These are phyloP conservation scores for Cercospora janseana DNA, from an alignment of 2,329 filamentous ascomycete genomes.

Conservation along the genomic window DNA sequence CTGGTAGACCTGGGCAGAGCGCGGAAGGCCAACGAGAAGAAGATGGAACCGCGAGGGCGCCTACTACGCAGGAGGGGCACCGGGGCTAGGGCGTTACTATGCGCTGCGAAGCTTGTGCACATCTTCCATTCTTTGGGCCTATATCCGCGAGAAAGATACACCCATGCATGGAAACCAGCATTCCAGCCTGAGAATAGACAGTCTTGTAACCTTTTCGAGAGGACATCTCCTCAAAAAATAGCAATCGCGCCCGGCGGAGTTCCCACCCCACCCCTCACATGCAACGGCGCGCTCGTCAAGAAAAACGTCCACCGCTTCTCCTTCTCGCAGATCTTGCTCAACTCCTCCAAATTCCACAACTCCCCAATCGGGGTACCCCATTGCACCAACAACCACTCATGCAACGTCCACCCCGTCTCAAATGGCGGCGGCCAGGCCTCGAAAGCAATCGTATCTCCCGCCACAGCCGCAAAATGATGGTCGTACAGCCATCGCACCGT, in stretches of 20 bases:
- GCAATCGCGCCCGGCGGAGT: slow-evolving; percentile 41
- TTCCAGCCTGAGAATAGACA: neutral
- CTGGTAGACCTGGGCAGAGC: too few species aligned
- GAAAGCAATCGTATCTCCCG: slow-evolving; percentile 21
- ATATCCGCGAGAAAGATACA: too few species aligned
- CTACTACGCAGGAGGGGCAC: too few species aligned
- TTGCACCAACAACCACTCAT: slow-evolving; percentile 50
- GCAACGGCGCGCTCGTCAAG: slow-evolving; percentile 48
- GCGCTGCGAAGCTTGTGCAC: too few species aligned
- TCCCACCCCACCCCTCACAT: slow-evolving; percentile 42
- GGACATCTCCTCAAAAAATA: slow-evolving; percentile 29
- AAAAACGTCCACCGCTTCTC: slow-evolving; percentile 49
- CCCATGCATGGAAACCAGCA: neutral
- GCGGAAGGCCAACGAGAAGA: too few species aligned
- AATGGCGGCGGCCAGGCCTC: slow-evolving; percentile 39
- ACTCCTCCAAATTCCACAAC: slow-evolving; percentile 49
- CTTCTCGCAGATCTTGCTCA: slow-evolving; percentile 43
- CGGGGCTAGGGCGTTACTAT: too few species aligned
- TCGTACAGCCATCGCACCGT: slow-evolving; percentile 19
- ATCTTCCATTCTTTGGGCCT: too few species aligned
- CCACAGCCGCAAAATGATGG: slow-evolving; percentile 17
- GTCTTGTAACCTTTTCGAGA: neutral
- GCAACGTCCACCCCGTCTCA: slow-evolving; percentile 34
- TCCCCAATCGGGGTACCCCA: slow-evolving; percentile 55
- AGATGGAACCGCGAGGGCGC: too few species aligned